Evolutionary conservation across 805 yeast genomes (phyloP), one percentile per base, ranked within the genome.

Genomic region (Hanseniaspora nectarophila): DNA sequence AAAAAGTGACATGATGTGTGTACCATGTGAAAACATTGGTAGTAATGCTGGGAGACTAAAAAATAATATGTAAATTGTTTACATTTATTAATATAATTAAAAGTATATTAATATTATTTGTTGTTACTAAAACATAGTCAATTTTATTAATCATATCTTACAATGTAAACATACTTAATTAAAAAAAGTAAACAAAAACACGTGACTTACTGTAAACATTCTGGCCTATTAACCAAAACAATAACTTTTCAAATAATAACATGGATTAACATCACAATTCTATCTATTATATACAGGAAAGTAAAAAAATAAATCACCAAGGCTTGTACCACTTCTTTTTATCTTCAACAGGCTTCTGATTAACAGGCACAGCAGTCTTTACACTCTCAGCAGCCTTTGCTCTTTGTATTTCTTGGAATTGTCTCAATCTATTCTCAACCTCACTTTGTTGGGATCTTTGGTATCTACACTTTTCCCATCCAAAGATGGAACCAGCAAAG

Each of bases 381-480:
- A 50, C 60, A 20, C 51, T 58, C 31, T 56, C 62, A 58, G 60
- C 60, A 33, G 57, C 59, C 4, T 57, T 55, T n/a, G 54, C 56
- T 67, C 5, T 57, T 57, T 15, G 67, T 67, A 23, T 68, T 68
- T 68, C 70, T 54, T 75, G 51, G 32, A 45, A 38, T 7, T 34
- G 76, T 59, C 78, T 80, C 0, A 95, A 95, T 60, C 75, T 66
- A 54, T 77, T 80, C 45, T 89, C 82, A 54, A 81, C 79, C 55
- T 76, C 75, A 62, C 78, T 73, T 51, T 84, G 78, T 56, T 77
- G 75, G 60, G 81, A 73, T 63, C 95, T 73, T 44, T 78, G 73
- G 45, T 78, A 72, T 54, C 95, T 73, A 65, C 97, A 89, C 66
- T 87, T 95, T 63, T 89, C 96, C 95, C 95, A 89, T 1, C 95